Base-by-base conservation (phyloP, 768 basidiomycete species). In the Termitomyces heimii region DNA sequence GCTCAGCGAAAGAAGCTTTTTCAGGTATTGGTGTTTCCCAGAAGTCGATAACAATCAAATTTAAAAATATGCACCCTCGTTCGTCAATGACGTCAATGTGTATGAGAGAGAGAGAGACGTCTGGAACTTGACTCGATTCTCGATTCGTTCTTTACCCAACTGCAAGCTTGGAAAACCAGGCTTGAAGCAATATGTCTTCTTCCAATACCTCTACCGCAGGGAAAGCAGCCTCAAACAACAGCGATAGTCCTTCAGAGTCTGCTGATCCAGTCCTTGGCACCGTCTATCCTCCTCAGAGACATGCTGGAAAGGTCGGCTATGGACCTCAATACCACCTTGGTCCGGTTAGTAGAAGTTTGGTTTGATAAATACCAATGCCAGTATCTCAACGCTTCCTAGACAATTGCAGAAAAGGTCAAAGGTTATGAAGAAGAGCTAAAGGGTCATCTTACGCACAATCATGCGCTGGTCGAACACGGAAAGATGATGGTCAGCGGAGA, bases 301-400 rank as follows among this genome's bases (percentile, higher is more conserved):
- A 80, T 46, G 75, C 77, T 2, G 78, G 78, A 2, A 66, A 65
- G 26, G 75, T 79, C 9, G 78, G 79, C 0, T 72, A 70, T 46
- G 79, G 79, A 1, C 79, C 78, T 1, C 71, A 75, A 29, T 79
- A 70, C 52, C 60, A 67, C 31, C 35, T 62, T 22, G 65, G 65
- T 16, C 66, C 77, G 16, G 77, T 78, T 59, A 43, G 73, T 20
- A 9, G 7, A 14, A 4, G 35, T 6, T 39, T 8, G 6, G 4
- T 9, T 43, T 10, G 8, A 35, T 29, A 4, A 1, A 1, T 3
- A 28, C 6, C 20, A n/a, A 31, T 29, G 6, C 50, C n/a, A n/a
- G 10, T 2, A 10, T 13, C 3, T 20, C 14, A 4, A 28, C 14
- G n/a, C 10, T 1, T 35, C n/a, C 3, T 28, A 75, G 73, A 64